A percentile compares a stretch with the other conserved stretches of the same genome.
Conservation (phyloP, 2,329 filamentous ascomycete genomes). For the Fusarium armeniacum region DNA sequence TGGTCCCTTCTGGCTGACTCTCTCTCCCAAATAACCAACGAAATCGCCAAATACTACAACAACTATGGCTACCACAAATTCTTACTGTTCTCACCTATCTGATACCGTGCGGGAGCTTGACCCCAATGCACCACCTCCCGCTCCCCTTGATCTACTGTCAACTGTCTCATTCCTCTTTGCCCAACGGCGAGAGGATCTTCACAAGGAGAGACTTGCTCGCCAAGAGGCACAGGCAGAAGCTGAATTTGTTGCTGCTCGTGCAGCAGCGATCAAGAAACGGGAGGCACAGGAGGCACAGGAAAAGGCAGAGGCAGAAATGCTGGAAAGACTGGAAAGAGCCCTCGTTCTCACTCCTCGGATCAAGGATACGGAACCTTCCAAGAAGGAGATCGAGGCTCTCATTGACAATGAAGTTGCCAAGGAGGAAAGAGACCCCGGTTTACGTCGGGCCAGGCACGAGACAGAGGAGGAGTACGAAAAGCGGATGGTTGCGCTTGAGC, state of each 20-base stretch:
- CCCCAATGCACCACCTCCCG: constrained; percentile 10
- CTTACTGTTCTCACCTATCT: constrained; percentile 1
- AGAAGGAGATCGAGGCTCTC: constrained; percentile 25
- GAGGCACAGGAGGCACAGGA: background rate
- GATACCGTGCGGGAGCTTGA: constrained; percentile 7
- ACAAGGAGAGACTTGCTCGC: background rate
- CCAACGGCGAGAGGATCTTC: constrained; percentile 1
- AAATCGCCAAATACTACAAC: background rate
- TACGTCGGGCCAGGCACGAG: constrained; percentile 18
- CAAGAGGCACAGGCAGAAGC: constrained; percentile 10
- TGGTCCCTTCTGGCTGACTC: background rate
- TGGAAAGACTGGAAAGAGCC: background rate
- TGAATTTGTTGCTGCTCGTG: background rate
- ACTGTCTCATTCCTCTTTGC: constrained; percentile 26
- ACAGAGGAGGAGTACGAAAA: constrained; percentile 9
- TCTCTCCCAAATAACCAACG: background rate
- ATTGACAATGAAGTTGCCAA: constrained; percentile 22
- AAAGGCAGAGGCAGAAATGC: background rate
- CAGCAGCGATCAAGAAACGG: background rate
- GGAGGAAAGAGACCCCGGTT: constrained; percentile 12
- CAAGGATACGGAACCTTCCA: constrained; percentile 8
- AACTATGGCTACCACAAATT: constrained; percentile 5
- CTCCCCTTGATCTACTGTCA: constrained; percentile 31
- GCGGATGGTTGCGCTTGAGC: constrained; percentile 36
- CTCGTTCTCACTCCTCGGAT: background rate